These are phyloP conservation scores for Amaranthus palmeri DNA, from an alignment of 148 eudicot genomes.

Conservation along the genomic window DNA sequence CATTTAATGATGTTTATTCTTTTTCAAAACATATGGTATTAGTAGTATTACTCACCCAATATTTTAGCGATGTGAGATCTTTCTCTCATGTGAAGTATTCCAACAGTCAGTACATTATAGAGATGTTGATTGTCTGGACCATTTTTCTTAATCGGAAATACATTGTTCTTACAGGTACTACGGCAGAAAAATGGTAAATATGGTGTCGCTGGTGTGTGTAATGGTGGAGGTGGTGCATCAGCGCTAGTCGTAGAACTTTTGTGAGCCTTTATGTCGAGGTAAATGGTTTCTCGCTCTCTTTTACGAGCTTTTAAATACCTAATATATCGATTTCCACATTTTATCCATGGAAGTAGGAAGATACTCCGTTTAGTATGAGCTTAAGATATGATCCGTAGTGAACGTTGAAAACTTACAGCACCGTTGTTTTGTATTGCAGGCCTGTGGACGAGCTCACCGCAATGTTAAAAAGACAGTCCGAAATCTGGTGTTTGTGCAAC, in stretches of 20 bases:
- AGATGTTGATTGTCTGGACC: neutral
- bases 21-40: too few species aligned
- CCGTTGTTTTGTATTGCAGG: constrained; percentile 8
- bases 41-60: too few species aligned
- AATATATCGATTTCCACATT: neutral
- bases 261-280: constrained; percentile 37
- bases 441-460: neutral
- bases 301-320: neutral
- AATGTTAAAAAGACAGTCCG: neutral
- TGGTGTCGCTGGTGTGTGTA: constrained; percentile 94
- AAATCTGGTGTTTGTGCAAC: neutral
- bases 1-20: too few species aligned
- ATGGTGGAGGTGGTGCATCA: constrained; percentile 99
- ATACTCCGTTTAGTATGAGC: neutral
- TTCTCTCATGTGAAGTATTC: too few species aligned
- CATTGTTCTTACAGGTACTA: constrained; percentile 49
- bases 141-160: constrained; percentile 4
- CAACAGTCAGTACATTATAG: neutral
- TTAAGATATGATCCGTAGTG: too few species aligned
- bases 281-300: neutral
- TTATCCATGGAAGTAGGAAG: neutral
- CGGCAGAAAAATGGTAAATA: constrained; percentile 75
- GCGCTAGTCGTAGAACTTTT: constrained; percentile 80
- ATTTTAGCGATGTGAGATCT: too few species aligned
- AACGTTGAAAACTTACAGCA: neutral